Base-by-base conservation (phyloP, 768 basidiomycete genomes). In the Suillus luteus region DNA sequence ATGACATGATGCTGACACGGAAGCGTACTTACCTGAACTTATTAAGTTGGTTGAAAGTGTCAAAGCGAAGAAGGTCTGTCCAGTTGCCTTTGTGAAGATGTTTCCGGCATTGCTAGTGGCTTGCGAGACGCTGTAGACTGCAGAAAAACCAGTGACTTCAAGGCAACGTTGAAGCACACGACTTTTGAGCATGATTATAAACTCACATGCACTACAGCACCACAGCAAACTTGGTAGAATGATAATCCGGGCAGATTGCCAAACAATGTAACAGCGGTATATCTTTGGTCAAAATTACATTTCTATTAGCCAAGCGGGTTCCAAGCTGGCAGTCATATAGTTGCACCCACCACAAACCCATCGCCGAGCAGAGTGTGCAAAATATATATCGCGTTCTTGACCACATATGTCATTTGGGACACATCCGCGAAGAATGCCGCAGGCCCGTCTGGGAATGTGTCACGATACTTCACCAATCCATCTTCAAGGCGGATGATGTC, bases 361-460 rank as follows among this genome's bases (percentile, higher is more conserved):
- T 64, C 63, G 19, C 60, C 63, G 9, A 64, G 60, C 15, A 64
- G 48, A 27, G 63, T 64, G 52, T 69, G 66, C 19, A 67, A n/a
- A 19, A 44, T 59, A 40, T 69, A 72, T 15, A 73, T 59, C 8
- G 63, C 67, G 51, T 68, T 72, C 48, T 73, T 73, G 61, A 70
- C 67, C 33, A 75, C 61, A 57, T 71, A 73, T 1, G 72, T 70
- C 7, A 57, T 59, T 38, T 75, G 60, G 37, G 68, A 65, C 9
- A 64, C 61, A 40, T 70, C 66, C 1, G 67, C 68, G 62, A 75
- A 73, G 60, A 66, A 75, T 4, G 66, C 71, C 14, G 63, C 5
- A 2, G 73, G 72, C 4, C 73, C 73, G 6, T 66, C 69, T 12
- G 67, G 65, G 27, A 62, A 64, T 2, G 59, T 67, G 49, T 69